Percentiles rank a stretch among this genome's conserved stretches.
Conservation (phyloP, 305 asterid genomes). For the Striga hermonthica region DNA sequence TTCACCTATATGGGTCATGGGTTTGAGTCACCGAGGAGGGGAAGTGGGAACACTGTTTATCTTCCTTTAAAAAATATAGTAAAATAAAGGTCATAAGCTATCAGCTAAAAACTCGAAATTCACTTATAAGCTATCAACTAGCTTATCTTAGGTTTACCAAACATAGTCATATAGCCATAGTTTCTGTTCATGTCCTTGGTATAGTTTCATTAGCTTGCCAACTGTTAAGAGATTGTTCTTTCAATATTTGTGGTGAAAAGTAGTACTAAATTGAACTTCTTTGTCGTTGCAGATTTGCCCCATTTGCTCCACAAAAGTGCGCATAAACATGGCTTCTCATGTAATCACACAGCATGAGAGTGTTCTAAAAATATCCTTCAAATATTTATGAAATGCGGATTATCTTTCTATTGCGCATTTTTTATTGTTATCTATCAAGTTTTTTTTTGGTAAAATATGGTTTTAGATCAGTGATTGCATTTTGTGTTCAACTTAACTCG, state of each 20-base stretch:
- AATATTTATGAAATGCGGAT: background rate
- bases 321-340: constrained; percentile 56
- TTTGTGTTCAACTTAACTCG: constrained; percentile 42
- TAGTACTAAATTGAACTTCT: constrained; percentile 14
- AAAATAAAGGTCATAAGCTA: no score
- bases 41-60: no score
- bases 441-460: no score
- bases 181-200: no score
- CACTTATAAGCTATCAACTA: no score
- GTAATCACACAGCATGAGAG: constrained; percentile 53
- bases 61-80: no score
- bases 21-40: no score
- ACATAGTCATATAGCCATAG: background rate
- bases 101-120: no score
- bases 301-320: constrained; percentile 49
- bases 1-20: no score
- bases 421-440: background rate
- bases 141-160: background rate
- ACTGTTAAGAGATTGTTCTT: background rate
- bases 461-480: constrained; percentile 15
- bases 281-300: constrained; percentile 56
- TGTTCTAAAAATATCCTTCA: constrained; percentile 64
- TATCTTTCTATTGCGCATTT: constrained; percentile 8
- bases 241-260: background rate
- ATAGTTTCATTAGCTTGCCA: background rate